These are phyloP conservation scores for Calocera viscosa DNA, from an alignment of 768 basidiomycete species.

Conservation along the genomic window DNA sequence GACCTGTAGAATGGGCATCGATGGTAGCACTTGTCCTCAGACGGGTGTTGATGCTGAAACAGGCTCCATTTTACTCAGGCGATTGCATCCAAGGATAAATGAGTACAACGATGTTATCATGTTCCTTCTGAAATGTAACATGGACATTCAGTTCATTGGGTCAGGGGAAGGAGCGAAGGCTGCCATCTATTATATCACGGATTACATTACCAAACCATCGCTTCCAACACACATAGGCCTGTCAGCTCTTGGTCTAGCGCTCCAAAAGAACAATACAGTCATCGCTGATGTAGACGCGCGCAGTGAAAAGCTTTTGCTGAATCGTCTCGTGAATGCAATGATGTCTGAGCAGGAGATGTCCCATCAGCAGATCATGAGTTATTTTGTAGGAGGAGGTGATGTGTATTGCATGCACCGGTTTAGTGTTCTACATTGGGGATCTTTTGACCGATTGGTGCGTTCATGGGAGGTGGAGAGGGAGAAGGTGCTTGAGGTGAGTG, in stretches of 20 bases:
- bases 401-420: constrained; percentile 20
- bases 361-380: constrained; percentile 25
- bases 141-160: constrained; percentile 38
- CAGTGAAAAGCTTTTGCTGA: neutral
- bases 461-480: too few species aligned
- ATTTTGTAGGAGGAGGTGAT: constrained; percentile 21
- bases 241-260: neutral
- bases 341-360: constrained; percentile 21
- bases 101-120: constrained; percentile 35
- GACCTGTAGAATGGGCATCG: neutral
- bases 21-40: constrained; percentile 8
- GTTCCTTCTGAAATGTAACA: constrained; percentile 31
- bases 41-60: constrained; percentile 20
- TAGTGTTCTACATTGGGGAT: constrained; percentile 11
- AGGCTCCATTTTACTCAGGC: constrained; percentile 21
- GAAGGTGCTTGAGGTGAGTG: too few species aligned
- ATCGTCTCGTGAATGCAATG: neutral
- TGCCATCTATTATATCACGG: constrained; percentile 36
- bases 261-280: neutral
- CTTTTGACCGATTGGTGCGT: too few species aligned
- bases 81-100: constrained; percentile 34
- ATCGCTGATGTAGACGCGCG: neutral
- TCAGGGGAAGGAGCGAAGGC: constrained; percentile 35
- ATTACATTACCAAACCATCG: constrained; percentile 38
- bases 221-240: constrained; percentile 31